Conservation (phyloP, 306 rosid species). For the Lagenaria siceraria region DNA sequence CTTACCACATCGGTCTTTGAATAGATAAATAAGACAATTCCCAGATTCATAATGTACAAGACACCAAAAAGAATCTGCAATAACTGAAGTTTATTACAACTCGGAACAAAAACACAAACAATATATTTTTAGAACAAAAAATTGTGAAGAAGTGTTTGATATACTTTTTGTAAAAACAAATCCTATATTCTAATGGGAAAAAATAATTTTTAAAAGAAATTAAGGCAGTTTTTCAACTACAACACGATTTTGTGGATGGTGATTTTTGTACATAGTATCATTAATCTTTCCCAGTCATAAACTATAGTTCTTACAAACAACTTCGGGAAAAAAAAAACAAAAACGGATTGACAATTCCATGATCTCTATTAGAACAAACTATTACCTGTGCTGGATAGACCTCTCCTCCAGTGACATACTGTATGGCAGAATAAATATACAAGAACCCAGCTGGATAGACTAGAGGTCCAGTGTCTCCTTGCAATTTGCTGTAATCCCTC, state of each 20-base stretch:
- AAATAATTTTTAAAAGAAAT: neutral
- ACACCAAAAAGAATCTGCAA: constrained; percentile 74
- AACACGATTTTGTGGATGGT: neutral
- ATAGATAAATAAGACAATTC: constrained; percentile 49
- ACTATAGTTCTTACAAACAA: neutral
- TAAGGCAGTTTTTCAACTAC: neutral
- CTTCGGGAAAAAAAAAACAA: neutral
- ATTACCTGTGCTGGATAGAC: constrained; percentile 78
- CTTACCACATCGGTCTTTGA: constrained; percentile 66
- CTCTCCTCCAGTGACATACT: constrained; percentile 44
- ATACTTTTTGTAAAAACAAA: neutral
- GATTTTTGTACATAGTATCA: neutral
- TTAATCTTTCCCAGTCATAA: neutral
- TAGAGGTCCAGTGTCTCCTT: constrained; percentile 96
- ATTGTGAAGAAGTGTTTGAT: neutral
- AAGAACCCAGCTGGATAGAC: constrained; percentile 93
- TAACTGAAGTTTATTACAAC: neutral
- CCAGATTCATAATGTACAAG: constrained; percentile 63
- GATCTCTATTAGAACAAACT: neutral
- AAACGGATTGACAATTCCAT: neutral
- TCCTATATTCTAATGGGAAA: neutral
- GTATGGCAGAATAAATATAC: constrained; percentile 63
- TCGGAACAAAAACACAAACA: neutral
- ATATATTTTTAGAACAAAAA: neutral
- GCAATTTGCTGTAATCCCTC: constrained; percentile 61